Evolutionary conservation across 495 filamentous ascomycete species (phyloP).

Genomic region (Saxophila tyrrhenica): DNA sequence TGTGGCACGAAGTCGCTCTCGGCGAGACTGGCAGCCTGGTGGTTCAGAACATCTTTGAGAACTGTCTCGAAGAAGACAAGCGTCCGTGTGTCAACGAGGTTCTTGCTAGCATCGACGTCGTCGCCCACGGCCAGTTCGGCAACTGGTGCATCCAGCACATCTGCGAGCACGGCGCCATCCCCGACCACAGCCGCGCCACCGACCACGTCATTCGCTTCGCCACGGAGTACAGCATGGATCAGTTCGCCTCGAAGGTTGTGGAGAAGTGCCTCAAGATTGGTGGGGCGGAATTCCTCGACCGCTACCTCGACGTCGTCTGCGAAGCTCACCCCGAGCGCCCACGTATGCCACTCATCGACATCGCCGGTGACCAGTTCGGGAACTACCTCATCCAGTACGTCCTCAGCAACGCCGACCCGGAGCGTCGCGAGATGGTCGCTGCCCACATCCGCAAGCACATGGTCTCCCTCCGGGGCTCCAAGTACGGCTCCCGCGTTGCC

Average conservation of each 20-base stretch:
- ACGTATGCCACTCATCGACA: conserved; percentile 94
- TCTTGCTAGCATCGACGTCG: conserved; percentile 81
- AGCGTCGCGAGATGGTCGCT: conserved; percentile 86
- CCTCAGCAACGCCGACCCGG: conserved; percentile 69
- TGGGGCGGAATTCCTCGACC: conserved; percentile 76
- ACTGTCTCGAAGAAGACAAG: conserved; percentile 98
- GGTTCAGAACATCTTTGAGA: conserved; percentile 99
- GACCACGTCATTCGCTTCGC: conserved; percentile 90
- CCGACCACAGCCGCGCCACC: conserved; percentile 82
- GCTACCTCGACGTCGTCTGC: conserved; percentile 88
- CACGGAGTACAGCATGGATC: conserved; percentile 96
- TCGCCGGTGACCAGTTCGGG: conserved; percentile 95
- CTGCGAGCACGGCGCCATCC: conserved; percentile 88
- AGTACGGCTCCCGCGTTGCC: conserved; percentile 94
- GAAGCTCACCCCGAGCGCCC: conserved; percentile 82
- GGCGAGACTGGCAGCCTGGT: conserved; percentile 96
- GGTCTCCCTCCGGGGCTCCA: conserved; percentile 96
- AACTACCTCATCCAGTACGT: conserved; percentile 98
- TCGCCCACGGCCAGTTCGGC: conserved; percentile 96
- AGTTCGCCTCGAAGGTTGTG: conserved; percentile 97
- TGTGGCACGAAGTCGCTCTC: conserved; percentile 97
- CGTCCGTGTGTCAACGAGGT: conserved; percentile 96
- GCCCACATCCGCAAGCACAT: conserved; percentile 95
- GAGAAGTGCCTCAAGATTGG: conserved; percentile 99
- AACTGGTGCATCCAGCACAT: conserved; percentile 99